A percentile compares a stretch with the other conserved stretches of the same genome.
Conservation (phyloP, 805 yeast species). For the Suhomyces canberraensis region DNA sequence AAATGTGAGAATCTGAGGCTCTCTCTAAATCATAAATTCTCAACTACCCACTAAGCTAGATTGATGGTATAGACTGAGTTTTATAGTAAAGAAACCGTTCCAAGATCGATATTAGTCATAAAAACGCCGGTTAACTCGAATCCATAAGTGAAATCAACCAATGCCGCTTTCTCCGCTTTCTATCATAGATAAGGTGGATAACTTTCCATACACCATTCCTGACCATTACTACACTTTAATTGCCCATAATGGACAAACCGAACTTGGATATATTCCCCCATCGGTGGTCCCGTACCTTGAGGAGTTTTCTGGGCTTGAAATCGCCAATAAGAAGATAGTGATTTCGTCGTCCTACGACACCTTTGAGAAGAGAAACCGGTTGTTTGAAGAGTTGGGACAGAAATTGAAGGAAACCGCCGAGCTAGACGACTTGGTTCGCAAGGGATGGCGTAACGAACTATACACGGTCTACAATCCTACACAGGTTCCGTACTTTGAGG, state of each 20-base stretch:
- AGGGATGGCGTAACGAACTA: slow-evolving; percentile 85
- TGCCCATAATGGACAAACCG: slow-evolving; percentile 27
- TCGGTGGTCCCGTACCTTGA: slow-evolving; percentile 21
- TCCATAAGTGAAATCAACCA: too few species aligned
- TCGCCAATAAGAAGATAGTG: slow-evolving; percentile 17
- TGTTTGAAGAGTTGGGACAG: slow-evolving; percentile 42
- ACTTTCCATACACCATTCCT: slow-evolving; percentile 21
- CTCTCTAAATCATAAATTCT: too few species aligned
- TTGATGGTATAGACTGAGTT: too few species aligned
- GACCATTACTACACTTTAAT: slow-evolving; percentile 19
- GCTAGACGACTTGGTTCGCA: slow-evolving; percentile 29
- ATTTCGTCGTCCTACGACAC: slow-evolving; percentile 29
- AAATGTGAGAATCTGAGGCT: too few species aligned
- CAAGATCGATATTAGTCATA: too few species aligned
- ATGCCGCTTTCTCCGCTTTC: neutral
- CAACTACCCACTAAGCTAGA: too few species aligned
- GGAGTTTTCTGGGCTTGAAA: slow-evolving; percentile 7
- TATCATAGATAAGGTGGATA: slow-evolving; percentile 28
- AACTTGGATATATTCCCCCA: slow-evolving; percentile 28
- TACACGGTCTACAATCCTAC: slow-evolving; percentile 66
- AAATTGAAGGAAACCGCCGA: slow-evolving; percentile 32
- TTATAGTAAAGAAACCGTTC: too few species aligned
- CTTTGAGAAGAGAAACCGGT: slow-evolving; percentile 37
- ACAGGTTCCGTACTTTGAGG: slow-evolving; percentile 54
- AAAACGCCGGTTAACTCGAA: too few species aligned